phyloP scores from a whole-genome alignment of 1,284 basidiomycete species.

The Trametes sp. region DNA sequence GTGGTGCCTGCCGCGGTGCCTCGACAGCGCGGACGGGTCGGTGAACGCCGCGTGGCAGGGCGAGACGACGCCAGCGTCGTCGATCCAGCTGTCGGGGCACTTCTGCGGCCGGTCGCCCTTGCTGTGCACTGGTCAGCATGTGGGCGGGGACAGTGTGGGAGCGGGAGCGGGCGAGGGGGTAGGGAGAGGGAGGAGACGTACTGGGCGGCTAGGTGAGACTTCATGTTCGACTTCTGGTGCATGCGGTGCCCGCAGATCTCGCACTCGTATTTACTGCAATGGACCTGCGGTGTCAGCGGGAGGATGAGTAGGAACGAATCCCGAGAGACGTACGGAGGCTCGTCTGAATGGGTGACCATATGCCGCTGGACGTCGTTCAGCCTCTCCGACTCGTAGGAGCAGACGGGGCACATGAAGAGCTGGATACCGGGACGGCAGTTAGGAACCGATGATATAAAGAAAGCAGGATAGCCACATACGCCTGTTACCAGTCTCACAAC shows the following conservation, averaged over 20 bases:
- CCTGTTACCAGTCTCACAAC: neutral
- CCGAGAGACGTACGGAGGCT: neutral
- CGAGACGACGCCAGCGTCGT: neutral
- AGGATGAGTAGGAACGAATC: neutral
- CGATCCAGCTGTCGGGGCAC: constrained; percentile 2
- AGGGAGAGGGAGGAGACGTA: neutral
- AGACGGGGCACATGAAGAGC: too few relatives aligned
- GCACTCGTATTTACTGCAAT: neutral
- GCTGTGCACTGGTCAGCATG: neutral
- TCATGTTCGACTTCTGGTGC: neutral
- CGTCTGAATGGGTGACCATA: neutral
- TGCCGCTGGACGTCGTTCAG: neutral
- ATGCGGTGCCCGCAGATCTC: neutral
- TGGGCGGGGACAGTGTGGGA: neutral
- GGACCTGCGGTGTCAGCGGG: neutral
- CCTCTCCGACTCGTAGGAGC: too few relatives aligned
- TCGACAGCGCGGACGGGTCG: neutral
- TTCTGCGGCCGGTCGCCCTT: neutral
- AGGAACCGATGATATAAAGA: too few relatives aligned
- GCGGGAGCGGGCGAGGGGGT: too few relatives aligned
- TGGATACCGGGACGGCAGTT: neutral
- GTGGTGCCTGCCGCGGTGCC: too few relatives aligned
- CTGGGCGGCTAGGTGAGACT: constrained; percentile 8
- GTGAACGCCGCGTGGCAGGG: constrained; percentile 5
- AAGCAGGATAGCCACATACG: neutral